Conservation (phyloP, 2,329 filamentous ascomycete genomes). For the Xylariaceae sp. region DNA sequence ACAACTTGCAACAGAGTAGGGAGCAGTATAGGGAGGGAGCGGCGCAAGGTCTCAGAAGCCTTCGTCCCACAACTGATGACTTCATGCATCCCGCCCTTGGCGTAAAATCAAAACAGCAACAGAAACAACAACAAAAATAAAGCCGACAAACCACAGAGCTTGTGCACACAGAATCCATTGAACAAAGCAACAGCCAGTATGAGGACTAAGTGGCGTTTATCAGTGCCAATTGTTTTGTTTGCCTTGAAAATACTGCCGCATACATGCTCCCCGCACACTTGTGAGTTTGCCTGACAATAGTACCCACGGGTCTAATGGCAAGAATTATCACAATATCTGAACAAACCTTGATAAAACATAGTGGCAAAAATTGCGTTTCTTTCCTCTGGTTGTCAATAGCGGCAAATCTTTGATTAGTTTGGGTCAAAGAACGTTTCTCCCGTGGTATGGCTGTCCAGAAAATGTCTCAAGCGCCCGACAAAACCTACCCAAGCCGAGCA, state of each 20-base stretch:
- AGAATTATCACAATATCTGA: too few species aligned
- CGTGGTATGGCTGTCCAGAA: conserved; percentile 12
- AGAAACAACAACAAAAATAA: not conserved
- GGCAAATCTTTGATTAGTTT: not conserved
- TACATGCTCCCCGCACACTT: too few species aligned
- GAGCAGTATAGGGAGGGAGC: conserved; percentile 33
- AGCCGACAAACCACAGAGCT: not conserved
- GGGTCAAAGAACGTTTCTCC: not conserved
- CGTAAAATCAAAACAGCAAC: not conserved
- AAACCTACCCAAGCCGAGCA: conserved; percentile 12
- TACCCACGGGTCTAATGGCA: too few species aligned
- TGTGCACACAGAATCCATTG: not conserved
- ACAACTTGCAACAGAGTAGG: conserved; percentile 38
- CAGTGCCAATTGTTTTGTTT: too few species aligned
- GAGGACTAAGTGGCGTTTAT: too few species aligned
- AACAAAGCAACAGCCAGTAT: too few species aligned
- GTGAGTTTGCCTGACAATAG: too few species aligned
- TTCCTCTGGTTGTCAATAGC: too few species aligned
- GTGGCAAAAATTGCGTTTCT: too few species aligned
- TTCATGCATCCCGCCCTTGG: conserved; percentile 18
- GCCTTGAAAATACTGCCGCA: too few species aligned
- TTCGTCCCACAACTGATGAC: conserved; percentile 27
- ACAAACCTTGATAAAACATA: too few species aligned
- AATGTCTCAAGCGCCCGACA: conserved; percentile 35
- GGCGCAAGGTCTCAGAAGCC: conserved; percentile 29